These are phyloP conservation scores for Xylaria bambusicola DNA, from an alignment of 495 filamentous ascomycete species.

Conservation along the genomic window DNA sequence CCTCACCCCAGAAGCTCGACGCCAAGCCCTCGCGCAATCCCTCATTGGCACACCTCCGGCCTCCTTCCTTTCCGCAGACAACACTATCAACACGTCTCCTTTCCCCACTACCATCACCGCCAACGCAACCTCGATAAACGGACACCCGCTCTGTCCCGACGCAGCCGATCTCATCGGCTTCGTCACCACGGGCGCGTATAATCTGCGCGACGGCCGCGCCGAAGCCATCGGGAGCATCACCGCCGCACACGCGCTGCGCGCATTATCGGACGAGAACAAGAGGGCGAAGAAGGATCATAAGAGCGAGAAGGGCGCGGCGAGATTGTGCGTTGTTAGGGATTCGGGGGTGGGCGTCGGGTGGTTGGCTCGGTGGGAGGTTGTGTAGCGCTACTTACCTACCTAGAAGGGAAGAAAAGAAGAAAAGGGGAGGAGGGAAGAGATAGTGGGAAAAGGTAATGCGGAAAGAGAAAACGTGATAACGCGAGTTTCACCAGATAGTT, in stretches of 20 bases:
- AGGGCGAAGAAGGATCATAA: no score
- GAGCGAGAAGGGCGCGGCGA: constrained; percentile 23
- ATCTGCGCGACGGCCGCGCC: constrained; percentile 73
- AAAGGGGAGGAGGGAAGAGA: no score
- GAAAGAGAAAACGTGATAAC: no score
- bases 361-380: constrained; percentile 76
- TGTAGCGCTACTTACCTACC: no score
- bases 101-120: constrained; percentile 9
- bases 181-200: constrained; percentile 84
- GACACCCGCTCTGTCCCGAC: constrained; percentile 66
- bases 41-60: constrained; percentile 43
- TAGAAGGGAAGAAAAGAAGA: no score
- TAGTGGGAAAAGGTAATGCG: no score
- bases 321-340: constrained; percentile 77
- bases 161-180: constrained; percentile 87
- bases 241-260: constrained; percentile 57
- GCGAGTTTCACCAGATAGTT: no score
- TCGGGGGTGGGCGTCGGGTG: constrained; percentile 76
- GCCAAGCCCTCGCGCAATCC: constrained; percentile 54
- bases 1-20: constrained; percentile 44
- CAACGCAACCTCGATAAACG: constrained; percentile 36
- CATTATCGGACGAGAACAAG: constrained; percentile 15
- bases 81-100: no score
- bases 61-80: no score
- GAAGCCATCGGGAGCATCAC: constrained; percentile 74